Conservation (phyloP, 495 filamentous ascomycete species). For the Penicillium flavigenum region DNA sequence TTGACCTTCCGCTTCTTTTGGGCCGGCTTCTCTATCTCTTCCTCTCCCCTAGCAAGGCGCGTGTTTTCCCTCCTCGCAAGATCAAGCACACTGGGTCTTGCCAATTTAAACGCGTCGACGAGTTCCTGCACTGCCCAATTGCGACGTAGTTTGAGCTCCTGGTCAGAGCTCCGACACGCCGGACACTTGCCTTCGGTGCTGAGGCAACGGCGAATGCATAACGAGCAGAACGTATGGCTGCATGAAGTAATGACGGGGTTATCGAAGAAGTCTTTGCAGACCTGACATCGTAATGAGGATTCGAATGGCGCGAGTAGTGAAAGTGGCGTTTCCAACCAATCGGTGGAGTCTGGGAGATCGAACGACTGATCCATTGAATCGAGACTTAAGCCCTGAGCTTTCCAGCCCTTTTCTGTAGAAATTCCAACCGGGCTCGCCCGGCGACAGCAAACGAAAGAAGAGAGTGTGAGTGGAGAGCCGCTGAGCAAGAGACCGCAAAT, state of each 20-base stretch:
- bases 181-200: slow-evolving; percentile 83
- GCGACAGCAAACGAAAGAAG: slow-evolving; percentile 4
- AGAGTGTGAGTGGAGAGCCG: slow-evolving; percentile 18
- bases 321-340: slow-evolving; percentile 85
- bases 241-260: slow-evolving; percentile 94
- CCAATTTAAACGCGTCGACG: slow-evolving; percentile 71
- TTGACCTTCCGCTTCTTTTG: slow-evolving; percentile 49
- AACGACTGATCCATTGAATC: slow-evolving; percentile 46
- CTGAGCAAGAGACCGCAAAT: background rate
- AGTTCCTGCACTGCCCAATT: slow-evolving; percentile 83
- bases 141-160: slow-evolving; percentile 77
- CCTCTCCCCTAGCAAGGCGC: slow-evolving; percentile 20
- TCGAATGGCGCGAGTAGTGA: slow-evolving; percentile 73
- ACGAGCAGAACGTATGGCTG: slow-evolving; percentile 93
- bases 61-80: slow-evolving; percentile 51
- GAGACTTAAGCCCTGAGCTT: background rate
- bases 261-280: slow-evolving; percentile 96
- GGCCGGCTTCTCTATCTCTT: slow-evolving; percentile 17
- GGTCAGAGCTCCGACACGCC: slow-evolving; percentile 70
- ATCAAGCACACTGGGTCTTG: slow-evolving; percentile 60
- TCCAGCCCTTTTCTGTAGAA: background rate
- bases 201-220: slow-evolving; percentile 86
- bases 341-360: slow-evolving; percentile 82
- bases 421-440: slow-evolving; percentile 1
- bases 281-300: slow-evolving; percentile 83